These are phyloP conservation scores for Clavispora vitiphila DNA, from an alignment of 805 yeast genomes.

Conservation along the genomic window DNA sequence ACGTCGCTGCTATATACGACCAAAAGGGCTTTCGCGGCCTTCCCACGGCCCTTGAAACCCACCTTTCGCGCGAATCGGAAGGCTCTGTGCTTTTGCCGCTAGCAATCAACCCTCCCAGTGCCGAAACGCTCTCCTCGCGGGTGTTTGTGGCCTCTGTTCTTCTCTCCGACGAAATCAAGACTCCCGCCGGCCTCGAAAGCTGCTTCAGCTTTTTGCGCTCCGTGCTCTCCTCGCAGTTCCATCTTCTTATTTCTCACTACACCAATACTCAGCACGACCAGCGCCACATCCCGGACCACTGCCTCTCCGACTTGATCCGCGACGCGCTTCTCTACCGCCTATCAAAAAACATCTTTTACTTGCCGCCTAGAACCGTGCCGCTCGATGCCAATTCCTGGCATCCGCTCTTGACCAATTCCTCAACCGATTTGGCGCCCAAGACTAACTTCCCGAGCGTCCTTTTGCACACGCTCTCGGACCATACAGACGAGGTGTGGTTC, in stretches of 20 bases:
- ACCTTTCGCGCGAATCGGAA: conserved; percentile 7
- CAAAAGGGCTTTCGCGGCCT: background rate
- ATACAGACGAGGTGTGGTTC: conserved; percentile 80
- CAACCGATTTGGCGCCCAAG: background rate
- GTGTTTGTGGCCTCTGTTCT: conserved; percentile 5
- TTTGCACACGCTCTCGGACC: conserved; percentile 44
- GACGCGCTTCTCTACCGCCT: conserved; percentile 9
- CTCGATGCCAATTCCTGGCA: background rate
- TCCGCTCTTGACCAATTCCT: background rate
- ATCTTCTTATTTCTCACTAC: background rate
- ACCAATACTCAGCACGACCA: background rate
- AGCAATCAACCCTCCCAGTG: conserved; percentile 8
- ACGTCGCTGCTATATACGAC: conserved; percentile 3
- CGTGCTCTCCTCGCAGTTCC: conserved; percentile 1
- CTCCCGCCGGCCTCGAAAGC: background rate
- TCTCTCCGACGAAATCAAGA: background rate
- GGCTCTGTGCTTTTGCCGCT: conserved; percentile 10
- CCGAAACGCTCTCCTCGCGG: background rate
- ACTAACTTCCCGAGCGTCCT: conserved; percentile 43
- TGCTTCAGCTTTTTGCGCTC: background rate
- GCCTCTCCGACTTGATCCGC: conserved; percentile 7
- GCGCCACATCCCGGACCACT: conserved; percentile 8
- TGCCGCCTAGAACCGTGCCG: conserved; percentile 10
- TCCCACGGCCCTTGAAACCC: background rate
- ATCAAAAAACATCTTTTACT: conserved; percentile 9